Evolutionary conservation across 768 basidiomycete species (phyloP), one percentile per base, ranked within the genome.

Genomic region (Tephrocybe sp.): DNA sequence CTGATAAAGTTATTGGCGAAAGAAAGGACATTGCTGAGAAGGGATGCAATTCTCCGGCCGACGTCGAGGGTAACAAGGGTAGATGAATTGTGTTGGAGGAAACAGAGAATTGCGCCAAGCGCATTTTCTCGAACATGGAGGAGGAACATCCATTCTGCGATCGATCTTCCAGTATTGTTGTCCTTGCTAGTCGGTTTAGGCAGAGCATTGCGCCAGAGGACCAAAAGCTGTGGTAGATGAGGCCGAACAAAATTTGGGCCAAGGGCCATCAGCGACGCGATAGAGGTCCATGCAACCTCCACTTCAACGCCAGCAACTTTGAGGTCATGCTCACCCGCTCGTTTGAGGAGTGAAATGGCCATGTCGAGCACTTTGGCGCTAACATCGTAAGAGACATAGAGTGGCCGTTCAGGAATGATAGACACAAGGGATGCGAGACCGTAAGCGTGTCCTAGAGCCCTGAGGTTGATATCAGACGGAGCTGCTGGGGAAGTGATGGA

Each of bases 141-240:
- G 2, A 99, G 74, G 69, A 97, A 99, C 30, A 79, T 76, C 93
- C 94, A 97, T 58, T 98, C 97, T 0, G 79, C 71, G 18, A 79
- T 72, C 22, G 83, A 80, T 24, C 94, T 74, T 15, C 82, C 82
- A 4, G 76, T 75, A 13, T 74, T 77, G 12, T 69, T 73, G 59
- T 98, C 95, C 65, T 97, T 97, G 59, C 78, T 87, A 0, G 91
- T 94, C 0, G 92, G 87, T 66, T 98, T 99, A 1, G 97, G 94
- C 0, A 99, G 75, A 1, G 95, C 94, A 58, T 99, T 99, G 25
- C 97, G 77, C 97, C 97, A 99, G 3, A 99, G 79, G 0, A 98
- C 92, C 33, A 98, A 78, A 15, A 98, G 75, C 58, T 97, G 95
- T 0, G 94, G 89, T 1, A 98, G 79, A 64, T 99, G 94, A 0